Conservation (phyloP, 1,284 basidiomycete genomes). For the Malassezia brasiliensis region DNA sequence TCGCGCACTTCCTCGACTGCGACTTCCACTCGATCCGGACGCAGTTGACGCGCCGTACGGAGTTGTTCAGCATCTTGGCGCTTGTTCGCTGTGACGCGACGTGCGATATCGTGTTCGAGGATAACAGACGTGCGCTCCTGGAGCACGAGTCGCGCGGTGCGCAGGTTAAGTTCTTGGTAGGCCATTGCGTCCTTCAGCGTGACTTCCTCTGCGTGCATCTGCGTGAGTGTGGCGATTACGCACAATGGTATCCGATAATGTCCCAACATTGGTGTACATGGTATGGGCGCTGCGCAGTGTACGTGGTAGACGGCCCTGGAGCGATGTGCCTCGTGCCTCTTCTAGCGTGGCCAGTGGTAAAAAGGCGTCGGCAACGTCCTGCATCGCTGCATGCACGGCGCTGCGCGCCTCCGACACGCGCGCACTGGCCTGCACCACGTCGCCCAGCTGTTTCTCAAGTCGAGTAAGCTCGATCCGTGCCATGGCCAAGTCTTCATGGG, state of each 20-base stretch:
- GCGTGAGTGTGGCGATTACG: neutral
- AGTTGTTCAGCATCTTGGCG: conserved; percentile 33
- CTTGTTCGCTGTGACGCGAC: conserved; percentile 28
- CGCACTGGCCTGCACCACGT: conserved; percentile 1
- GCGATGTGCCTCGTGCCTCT: conserved; percentile 1
- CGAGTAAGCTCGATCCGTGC: conserved; percentile 13
- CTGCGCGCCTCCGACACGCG: conserved; percentile 5
- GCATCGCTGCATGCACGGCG: conserved; percentile 9
- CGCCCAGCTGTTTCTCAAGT: conserved; percentile 10
- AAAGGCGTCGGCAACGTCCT: conserved; percentile 12
- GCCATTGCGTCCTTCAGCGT: conserved; percentile 31
- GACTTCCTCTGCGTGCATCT: conserved; percentile 10
- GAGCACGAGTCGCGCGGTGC: conserved; percentile 36
- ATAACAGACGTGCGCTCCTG: conserved; percentile 39
- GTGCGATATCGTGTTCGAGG: conserved; percentile 34
- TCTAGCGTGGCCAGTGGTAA: conserved; percentile 14
- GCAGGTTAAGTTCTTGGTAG: conserved; percentile 37
- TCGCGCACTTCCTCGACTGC: conserved; percentile 36
- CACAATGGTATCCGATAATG: conserved; percentile 1
- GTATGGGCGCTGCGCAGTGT: conserved; percentile 8
- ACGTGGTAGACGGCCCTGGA: conserved; percentile 4
- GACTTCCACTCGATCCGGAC: conserved; percentile 31
- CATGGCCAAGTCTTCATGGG: conserved; percentile 3
- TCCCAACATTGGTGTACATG: neutral
- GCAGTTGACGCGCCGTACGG: conserved; percentile 22